Percentiles rank a stretch among this genome's conserved stretches.
Conservation (phyloP, 805 yeast genomes). For the Yarrowia phangngaensis region DNA sequence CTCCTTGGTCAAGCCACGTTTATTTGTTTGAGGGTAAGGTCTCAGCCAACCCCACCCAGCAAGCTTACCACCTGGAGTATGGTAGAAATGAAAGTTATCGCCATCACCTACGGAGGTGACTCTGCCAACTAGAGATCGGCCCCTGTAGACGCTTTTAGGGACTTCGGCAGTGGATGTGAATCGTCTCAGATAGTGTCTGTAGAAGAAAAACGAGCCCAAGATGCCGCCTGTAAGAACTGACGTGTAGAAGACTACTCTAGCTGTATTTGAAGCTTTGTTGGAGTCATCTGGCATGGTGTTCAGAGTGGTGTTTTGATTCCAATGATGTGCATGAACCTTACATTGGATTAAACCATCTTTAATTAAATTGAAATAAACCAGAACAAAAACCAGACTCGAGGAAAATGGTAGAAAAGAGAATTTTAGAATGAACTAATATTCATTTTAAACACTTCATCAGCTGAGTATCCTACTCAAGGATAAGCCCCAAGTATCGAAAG, state of each 20-base stretch:
- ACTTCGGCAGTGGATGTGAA: conserved; percentile 49
- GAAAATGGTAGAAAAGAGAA: too few species aligned
- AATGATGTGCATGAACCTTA: too few species aligned
- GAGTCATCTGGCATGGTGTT: conserved; percentile 9
- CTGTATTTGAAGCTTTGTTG: conserved; percentile 14
- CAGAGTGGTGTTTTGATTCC: neutral
- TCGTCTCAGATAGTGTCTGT: conserved; percentile 48
- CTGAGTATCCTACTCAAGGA: too few species aligned
- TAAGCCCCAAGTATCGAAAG: too few species aligned
- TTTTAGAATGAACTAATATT: too few species aligned
- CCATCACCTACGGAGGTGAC: conserved; percentile 95
- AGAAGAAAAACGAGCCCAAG: conserved; percentile 46
- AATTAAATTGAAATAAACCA: neutral
- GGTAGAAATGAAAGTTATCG: conserved; percentile 88
- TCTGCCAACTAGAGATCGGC: conserved; percentile 55
- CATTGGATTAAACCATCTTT: neutral
- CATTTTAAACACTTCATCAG: too few species aligned
- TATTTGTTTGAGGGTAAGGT: conserved; percentile 53
- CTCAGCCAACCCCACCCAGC: conserved; percentile 96
- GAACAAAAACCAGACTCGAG: too few species aligned
- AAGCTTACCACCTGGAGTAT: conserved; percentile 83
- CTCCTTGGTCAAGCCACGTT: conserved; percentile 48
- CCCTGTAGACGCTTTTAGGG: conserved; percentile 47
- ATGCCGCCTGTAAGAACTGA: conserved; percentile 37
- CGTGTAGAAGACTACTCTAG: conserved; percentile 23